These are phyloP conservation scores for Leptographium flavum DNA, from an alignment of 2,329 filamentous ascomycete genomes.

Conservation along the genomic window DNA sequence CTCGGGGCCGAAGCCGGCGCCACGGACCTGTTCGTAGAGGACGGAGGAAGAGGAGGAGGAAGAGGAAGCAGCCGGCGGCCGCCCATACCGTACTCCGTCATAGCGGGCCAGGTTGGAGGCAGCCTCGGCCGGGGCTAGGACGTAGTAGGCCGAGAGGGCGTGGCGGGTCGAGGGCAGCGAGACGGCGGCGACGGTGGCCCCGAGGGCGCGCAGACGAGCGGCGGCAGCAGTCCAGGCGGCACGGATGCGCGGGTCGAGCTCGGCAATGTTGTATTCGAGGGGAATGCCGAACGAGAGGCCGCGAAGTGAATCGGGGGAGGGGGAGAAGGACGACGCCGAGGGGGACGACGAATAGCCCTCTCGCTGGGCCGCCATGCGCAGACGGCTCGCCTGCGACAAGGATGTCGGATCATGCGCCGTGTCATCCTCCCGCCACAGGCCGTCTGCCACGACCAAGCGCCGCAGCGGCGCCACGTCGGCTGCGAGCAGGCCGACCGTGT, in stretches of 20 bases:
- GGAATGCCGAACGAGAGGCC: constrained; percentile 41
- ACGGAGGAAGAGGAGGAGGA: constrained; percentile 17
- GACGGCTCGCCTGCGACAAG: constrained; percentile 40
- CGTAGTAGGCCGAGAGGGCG: constrained; percentile 86
- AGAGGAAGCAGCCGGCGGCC: background rate
- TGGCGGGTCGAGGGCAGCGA: constrained; percentile 72
- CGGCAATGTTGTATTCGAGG: constrained; percentile 75
- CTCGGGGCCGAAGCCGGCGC: constrained; percentile 64
- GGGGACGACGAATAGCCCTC: too few relatives aligned
- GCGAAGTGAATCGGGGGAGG: constrained; percentile 7
- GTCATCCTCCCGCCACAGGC: constrained; percentile 23
- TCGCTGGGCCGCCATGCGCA: constrained; percentile 18
- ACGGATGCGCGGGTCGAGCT: constrained; percentile 58
- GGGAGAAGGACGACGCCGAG: too few relatives aligned
- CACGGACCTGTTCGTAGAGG: constrained; percentile 64
- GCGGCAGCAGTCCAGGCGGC: constrained; percentile 55
- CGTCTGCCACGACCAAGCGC: constrained; percentile 26
- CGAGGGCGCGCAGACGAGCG: constrained; percentile 41
- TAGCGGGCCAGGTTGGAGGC: constrained; percentile 95
- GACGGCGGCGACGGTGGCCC: constrained; percentile 59
- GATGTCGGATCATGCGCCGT: constrained; percentile 58
- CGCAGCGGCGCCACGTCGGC: constrained; percentile 35
- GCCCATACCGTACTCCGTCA: constrained; percentile 88
- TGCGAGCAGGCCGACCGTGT: constrained; percentile 72
- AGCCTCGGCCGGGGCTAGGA: constrained; percentile 88